These are phyloP conservation scores for Phytophthora aleatoria DNA, from an alignment of 352 stramenopile species.

Conservation along the genomic window DNA sequence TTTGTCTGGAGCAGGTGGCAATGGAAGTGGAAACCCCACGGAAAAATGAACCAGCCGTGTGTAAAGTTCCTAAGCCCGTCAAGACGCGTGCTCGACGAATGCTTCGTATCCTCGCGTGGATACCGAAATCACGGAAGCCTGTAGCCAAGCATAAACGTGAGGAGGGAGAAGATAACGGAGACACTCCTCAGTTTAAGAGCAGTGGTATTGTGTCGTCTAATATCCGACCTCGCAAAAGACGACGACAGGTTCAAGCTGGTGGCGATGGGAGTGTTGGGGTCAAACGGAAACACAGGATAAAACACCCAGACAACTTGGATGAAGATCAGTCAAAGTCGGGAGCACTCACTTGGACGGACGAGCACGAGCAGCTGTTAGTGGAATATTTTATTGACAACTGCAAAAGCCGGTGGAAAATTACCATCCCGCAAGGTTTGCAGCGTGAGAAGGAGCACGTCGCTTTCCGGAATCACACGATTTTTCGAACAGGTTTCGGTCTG, in stretches of 20 bases:
- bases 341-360: conserved; percentile 55
- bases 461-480: conserved; percentile 68
- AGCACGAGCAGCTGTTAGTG: conserved; percentile 60
- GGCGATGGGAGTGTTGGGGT: conserved; percentile 5
- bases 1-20: conserved; percentile 81
- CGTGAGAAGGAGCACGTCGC: conserved; percentile 56
- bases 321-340: conserved; percentile 17
- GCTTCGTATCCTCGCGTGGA: conserved; percentile 74
- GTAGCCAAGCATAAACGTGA: conserved; percentile 33
- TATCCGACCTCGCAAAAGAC: conserved; percentile 42
- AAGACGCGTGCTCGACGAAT: conserved; percentile 70
- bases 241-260: conserved; percentile 24
- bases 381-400: conserved; percentile 76
- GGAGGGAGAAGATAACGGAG: conserved; percentile 2
- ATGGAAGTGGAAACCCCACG: conserved; percentile 71
- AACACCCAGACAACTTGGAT: conserved; percentile 8
- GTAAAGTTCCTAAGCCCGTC: conserved; percentile 62
- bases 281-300: conserved; percentile 28
- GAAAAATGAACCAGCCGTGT: conserved; percentile 58
- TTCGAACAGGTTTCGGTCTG: conserved; percentile 61
- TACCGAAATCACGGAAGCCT: conserved; percentile 65
- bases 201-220: conserved; percentile 72
- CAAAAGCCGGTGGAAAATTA: conserved; percentile 63
- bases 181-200: conserved; percentile 29
- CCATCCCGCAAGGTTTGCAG: conserved; percentile 64